Evolutionary conservation across 768 basidiomycete species (phyloP).

Genomic region (Pleurotus sapidus): DNA sequence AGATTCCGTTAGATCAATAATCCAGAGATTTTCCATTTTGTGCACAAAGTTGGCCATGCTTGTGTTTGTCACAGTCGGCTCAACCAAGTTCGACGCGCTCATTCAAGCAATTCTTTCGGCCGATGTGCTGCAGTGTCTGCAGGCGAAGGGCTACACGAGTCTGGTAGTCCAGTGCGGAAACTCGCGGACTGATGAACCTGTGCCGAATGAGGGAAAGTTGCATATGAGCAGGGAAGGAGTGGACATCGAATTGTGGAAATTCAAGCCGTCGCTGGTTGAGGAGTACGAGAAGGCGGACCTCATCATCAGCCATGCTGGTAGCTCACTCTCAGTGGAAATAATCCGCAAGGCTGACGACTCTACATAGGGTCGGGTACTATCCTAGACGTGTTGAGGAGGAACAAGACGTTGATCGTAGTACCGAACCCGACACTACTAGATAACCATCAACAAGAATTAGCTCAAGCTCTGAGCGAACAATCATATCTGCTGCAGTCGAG

Average conservation of each 20-base stretch:
- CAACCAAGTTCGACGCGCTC: constrained; percentile 81
- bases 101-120: constrained; percentile 57
- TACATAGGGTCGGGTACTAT: constrained; percentile 88
- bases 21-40: background rate
- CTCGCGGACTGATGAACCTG: constrained; percentile 43
- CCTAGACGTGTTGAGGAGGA: constrained; percentile 75
- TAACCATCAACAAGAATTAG: constrained; percentile 92
- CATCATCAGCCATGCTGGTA: constrained; percentile 94
- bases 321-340: background rate
- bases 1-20: too few relatives aligned
- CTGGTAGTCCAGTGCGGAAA: constrained; percentile 81
- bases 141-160: constrained; percentile 49
- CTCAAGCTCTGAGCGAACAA: constrained; percentile 56
- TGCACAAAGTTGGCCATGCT: constrained; percentile 27
- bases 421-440: constrained; percentile 88
- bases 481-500: constrained; percentile 57
- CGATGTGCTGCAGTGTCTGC: constrained; percentile 54
- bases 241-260: constrained; percentile 64
- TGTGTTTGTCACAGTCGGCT: constrained; percentile 85
- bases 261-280: constrained; percentile 67
- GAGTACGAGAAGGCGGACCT: constrained; percentile 68
- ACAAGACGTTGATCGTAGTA: constrained; percentile 79
- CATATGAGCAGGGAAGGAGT: constrained; percentile 38
- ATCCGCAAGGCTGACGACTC: background rate
- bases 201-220: constrained; percentile 14